Evolutionary conservation across 805 yeast genomes (phyloP).

Genomic region (Kurtzmaniella fragi): DNA sequence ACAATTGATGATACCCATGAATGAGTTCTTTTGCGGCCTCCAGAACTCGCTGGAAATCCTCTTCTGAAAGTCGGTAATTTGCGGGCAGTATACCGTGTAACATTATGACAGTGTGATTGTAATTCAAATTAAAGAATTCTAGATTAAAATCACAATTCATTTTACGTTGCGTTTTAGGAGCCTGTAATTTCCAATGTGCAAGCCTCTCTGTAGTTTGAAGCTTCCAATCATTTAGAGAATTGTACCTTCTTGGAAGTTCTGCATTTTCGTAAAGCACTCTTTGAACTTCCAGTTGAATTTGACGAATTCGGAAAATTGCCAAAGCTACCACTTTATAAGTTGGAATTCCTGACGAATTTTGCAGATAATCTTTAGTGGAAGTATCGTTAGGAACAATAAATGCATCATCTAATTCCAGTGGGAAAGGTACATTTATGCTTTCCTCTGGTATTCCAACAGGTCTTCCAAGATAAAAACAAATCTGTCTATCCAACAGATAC

Average conservation of each 20-base stretch:
- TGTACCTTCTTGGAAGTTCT: constrained; percentile 63
- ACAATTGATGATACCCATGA: constrained; percentile 54
- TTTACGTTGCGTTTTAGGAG: constrained; percentile 51
- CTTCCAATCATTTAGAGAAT: constrained; percentile 59
- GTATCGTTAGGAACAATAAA: constrained; percentile 37
- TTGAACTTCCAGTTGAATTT: constrained; percentile 74
- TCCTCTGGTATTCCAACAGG: constrained; percentile 90
- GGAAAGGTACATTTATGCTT: constrained; percentile 64
- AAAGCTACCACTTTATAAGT: constrained; percentile 66
- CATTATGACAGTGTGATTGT: constrained; percentile 66
- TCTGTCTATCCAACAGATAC: constrained; percentile 79
- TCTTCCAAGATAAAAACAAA: constrained; percentile 79
- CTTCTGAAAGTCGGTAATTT: constrained; percentile 46
- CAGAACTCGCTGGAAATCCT: constrained; percentile 52
- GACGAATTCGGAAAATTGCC: constrained; percentile 64
- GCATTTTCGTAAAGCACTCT: constrained; percentile 64
- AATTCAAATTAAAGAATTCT: constrained; percentile 69
- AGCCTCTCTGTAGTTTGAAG: constrained; percentile 44
- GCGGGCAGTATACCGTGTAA: constrained; percentile 77
- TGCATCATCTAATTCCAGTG: constrained; percentile 72
- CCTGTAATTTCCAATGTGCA: constrained; percentile 55
- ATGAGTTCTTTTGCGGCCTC: constrained; percentile 67
- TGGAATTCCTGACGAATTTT: constrained; percentile 34
- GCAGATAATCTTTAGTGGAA: constrained; percentile 32
- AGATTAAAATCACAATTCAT: constrained; percentile 74